Conservation (phyloP, 2,329 filamentous ascomycete species). For the Fusarium sororula region DNA sequence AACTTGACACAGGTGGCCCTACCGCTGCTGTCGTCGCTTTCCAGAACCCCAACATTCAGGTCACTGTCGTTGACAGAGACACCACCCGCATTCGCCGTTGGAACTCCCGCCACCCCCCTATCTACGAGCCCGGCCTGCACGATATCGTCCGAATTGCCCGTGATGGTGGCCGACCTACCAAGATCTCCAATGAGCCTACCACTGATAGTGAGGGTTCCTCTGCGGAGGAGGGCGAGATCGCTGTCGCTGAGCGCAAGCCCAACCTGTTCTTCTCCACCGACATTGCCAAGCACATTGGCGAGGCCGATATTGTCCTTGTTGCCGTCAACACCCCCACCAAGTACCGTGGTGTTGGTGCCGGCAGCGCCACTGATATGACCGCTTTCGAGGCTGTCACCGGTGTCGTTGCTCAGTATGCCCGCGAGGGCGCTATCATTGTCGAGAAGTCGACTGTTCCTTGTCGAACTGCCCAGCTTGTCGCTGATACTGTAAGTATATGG, state of each 20-base stretch:
- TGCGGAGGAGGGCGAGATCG: slow-evolving; percentile 45
- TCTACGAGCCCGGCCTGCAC: slow-evolving; percentile 77
- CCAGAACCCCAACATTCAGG: slow-evolving; percentile 74
- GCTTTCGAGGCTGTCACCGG: slow-evolving; percentile 75
- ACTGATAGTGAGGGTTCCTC: slow-evolving; percentile 45
- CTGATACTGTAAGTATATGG: slow-evolving; percentile 66
- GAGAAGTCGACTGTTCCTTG: slow-evolving; percentile 86
- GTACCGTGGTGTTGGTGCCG: slow-evolving; percentile 72
- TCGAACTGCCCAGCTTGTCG: slow-evolving; percentile 74
- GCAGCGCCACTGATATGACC: slow-evolving; percentile 76
- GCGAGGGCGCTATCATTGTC: slow-evolving; percentile 75
- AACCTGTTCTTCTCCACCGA: slow-evolving; percentile 82
- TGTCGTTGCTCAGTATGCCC: slow-evolving; percentile 73
- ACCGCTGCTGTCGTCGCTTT: slow-evolving; percentile 79
- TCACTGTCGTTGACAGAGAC: slow-evolving; percentile 80
- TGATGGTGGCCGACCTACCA: slow-evolving; percentile 61
- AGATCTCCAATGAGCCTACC: slow-evolving; percentile 51
- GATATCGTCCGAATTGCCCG: slow-evolving; percentile 73
- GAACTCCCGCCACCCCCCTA: slow-evolving; percentile 78
- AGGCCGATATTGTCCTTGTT: slow-evolving; percentile 78
- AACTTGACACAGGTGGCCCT: slow-evolving; percentile 66
- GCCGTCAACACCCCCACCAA: slow-evolving; percentile 85
- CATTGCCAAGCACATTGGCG: slow-evolving; percentile 66
- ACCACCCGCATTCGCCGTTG: slow-evolving; percentile 72
- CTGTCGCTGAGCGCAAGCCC: slow-evolving; percentile 57